Conservation (phyloP, 495 filamentous ascomycete species). For the Penicillium turbatum region DNA sequence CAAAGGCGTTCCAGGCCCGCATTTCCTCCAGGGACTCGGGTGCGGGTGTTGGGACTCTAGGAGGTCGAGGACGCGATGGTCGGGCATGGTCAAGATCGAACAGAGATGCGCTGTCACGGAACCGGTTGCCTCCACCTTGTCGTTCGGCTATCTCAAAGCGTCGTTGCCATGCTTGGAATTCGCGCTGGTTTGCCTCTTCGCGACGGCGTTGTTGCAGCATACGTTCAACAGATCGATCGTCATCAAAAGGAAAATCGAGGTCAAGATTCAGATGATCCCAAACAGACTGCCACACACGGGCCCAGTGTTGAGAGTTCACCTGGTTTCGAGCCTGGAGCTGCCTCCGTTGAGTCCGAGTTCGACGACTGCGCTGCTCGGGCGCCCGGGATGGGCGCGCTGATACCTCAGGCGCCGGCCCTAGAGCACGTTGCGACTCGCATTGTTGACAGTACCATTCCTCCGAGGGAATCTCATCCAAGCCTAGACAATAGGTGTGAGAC, state of each 20-base stretch:
- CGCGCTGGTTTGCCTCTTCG: conserved; percentile 57
- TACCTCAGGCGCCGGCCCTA: conserved; percentile 33
- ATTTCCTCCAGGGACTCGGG: conserved; percentile 74
- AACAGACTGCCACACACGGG: conserved; percentile 65
- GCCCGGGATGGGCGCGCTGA: conserved; percentile 28
- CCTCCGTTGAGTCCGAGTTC: conserved; percentile 49
- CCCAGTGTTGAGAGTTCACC: conserved; percentile 52
- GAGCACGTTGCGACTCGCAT: conserved; percentile 56
- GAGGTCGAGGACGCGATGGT: conserved; percentile 43
- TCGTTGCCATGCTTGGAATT: conserved; percentile 72
- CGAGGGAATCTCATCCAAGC: conserved; percentile 65
- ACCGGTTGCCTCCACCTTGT: conserved; percentile 69
- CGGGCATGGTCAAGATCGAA: conserved; percentile 46
- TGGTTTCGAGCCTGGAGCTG: conserved; percentile 40
- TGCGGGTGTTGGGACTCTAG: conserved; percentile 46
- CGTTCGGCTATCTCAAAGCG: conserved; percentile 74
- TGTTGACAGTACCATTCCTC: conserved; percentile 82
- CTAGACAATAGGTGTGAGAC: conserved; percentile 83
- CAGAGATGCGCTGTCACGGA: conserved; percentile 57
- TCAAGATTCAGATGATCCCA: conserved; percentile 68
- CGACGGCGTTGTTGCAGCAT: conserved; percentile 52
- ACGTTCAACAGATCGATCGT: conserved; percentile 53
- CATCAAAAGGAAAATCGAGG: conserved; percentile 84
- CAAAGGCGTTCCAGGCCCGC: conserved; percentile 83
- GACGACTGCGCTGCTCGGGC: conserved; percentile 40